phyloP scores from a whole-genome alignment of 1,139 yeast species.

The Blastobotrys proliferans region DNA sequence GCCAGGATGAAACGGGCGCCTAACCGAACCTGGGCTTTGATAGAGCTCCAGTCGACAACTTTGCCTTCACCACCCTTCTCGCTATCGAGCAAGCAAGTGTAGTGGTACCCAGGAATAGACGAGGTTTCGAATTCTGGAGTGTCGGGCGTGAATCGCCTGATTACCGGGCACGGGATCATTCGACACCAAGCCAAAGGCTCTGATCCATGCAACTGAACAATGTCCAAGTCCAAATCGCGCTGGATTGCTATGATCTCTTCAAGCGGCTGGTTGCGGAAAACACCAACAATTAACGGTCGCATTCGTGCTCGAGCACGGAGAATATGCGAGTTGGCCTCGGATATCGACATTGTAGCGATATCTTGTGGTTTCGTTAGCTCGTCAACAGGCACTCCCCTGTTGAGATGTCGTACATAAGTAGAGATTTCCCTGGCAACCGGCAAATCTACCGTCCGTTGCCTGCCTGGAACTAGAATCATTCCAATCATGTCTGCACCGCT shows the following conservation, averaged over 20 bases:
- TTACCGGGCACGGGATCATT: slow-evolving; percentile 55
- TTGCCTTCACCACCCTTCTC: slow-evolving; percentile 93
- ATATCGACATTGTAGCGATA: slow-evolving; percentile 17
- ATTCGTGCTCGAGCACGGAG: slow-evolving; percentile 28
- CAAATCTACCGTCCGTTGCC: slow-evolving; percentile 63
- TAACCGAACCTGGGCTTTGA: slow-evolving; percentile 38
- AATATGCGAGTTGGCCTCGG: slow-evolving; percentile 22
- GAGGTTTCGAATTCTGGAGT: slow-evolving; percentile 43
- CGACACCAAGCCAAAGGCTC: slow-evolving; percentile 61
- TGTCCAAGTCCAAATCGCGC: slow-evolving; percentile 53
- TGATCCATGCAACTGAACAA: slow-evolving; percentile 85
- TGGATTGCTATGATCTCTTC: slow-evolving; percentile 54
- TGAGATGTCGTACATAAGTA: slow-evolving; percentile 25
- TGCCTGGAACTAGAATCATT: slow-evolving; percentile 77
- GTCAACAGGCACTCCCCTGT: background rate
- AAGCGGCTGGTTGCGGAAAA: slow-evolving; percentile 75
- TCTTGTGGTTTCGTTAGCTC: background rate
- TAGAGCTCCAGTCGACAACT: slow-evolving; percentile 63
- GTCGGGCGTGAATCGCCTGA: slow-evolving; percentile 67
- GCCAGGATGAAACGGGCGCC: slow-evolving; percentile 66
- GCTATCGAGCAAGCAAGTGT: slow-evolving; percentile 71
- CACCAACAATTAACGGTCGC: slow-evolving; percentile 84
- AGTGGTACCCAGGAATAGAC: slow-evolving; percentile 41
- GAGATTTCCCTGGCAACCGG: slow-evolving; percentile 56
- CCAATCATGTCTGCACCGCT: slow-evolving; percentile 78